Base-by-base conservation (phyloP, 495 filamentous ascomycete species). In the Xylaria bambusicola region DNA sequence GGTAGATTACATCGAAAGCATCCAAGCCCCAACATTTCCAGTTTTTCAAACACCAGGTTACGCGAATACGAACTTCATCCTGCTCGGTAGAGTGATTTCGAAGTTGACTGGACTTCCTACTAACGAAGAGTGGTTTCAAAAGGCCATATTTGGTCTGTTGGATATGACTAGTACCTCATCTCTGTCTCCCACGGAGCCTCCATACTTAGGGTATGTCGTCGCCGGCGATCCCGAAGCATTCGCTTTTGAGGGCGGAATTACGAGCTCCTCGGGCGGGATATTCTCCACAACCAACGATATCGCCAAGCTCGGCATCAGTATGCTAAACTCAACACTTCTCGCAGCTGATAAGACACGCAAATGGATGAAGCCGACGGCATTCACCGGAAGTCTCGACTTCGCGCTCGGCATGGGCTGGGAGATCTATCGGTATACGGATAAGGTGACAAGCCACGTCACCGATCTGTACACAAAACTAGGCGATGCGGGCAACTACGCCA, bases 331-430 rank as follows among this genome's bases (percentile, higher is more conserved):
- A 20, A 71, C 70, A 0, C 68, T 83, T 0, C 65, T 83, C 3
- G 47, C 74, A 1, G 52, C 71, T 0, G 62, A 64, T 6, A 41
- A 61, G 18, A 84, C 78, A 3, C 70, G 79, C 41, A 51, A 65
- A 44, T 84, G 80, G 81, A 63, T 84, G 53, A 82, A 82, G 61
- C 81, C 80, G 0, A 35, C 52, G 15, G 56, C 76, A 3, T 72
- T 77, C 55, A 81, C 81, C 8, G 70, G 77, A 0, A 62, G 64
- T 10, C 41, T 77, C 0, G 58, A 66, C 2, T 65, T 69, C 45
- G 62, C 70, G 4, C 58, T 74, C 36, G 70, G 69, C 20, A 36
- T 46, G 13, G 57, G 17, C 66, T 77, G 26, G 77, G 77, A 54
- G 70, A 74, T 75, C 33, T 23, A 65, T 62, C 71, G 77, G n/a